Evolutionary conservation across 805 yeast species (phyloP).

Genomic region (Wickerhamomyces xylosicus): DNA sequence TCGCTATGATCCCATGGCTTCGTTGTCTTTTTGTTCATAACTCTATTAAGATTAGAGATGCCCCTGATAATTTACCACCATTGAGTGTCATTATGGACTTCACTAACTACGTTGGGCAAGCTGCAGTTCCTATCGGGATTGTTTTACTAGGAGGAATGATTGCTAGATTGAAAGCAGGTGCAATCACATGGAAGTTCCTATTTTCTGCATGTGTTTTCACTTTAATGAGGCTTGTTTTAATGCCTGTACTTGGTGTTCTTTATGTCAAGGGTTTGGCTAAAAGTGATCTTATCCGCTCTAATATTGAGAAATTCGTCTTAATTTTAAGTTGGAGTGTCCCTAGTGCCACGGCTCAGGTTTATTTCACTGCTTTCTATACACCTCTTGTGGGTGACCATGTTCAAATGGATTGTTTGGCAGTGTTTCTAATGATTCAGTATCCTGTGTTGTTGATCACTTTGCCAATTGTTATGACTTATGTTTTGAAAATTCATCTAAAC

Average conservation of each 20-base stretch:
- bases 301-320: slow-evolving; percentile 60
- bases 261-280: slow-evolving; percentile 51
- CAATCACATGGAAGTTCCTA: slow-evolving; percentile 61
- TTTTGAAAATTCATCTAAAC: slow-evolving; percentile 10
- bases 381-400: slow-evolving; percentile 44
- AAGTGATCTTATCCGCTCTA: slow-evolving; percentile 52
- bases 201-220: slow-evolving; percentile 47
- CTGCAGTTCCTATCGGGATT: slow-evolving; percentile 83
- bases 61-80: slow-evolving; percentile 82
- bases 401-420: slow-evolving; percentile 80
- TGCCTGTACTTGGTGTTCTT: slow-evolving; percentile 73
- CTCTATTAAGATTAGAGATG: slow-evolving; percentile 45
- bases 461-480: slow-evolving; percentile 43
- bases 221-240: slow-evolving; percentile 44
- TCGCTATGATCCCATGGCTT: slow-evolving; percentile 81
- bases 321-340: slow-evolving; percentile 75
- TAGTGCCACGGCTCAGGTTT: slow-evolving; percentile 83
- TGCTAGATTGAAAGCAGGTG: slow-evolving; percentile 53
- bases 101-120: slow-evolving; percentile 70
- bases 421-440: slow-evolving; percentile 68
- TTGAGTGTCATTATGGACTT: slow-evolving; percentile 79
- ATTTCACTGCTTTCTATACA: slow-evolving; percentile 80
- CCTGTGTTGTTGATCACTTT: slow-evolving; percentile 54
- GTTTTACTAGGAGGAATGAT: slow-evolving; percentile 80
- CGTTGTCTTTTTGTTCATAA: slow-evolving; percentile 56